Conservation (phyloP, 2,329 filamentous ascomycete genomes). For the Penicillium sp. region DNA sequence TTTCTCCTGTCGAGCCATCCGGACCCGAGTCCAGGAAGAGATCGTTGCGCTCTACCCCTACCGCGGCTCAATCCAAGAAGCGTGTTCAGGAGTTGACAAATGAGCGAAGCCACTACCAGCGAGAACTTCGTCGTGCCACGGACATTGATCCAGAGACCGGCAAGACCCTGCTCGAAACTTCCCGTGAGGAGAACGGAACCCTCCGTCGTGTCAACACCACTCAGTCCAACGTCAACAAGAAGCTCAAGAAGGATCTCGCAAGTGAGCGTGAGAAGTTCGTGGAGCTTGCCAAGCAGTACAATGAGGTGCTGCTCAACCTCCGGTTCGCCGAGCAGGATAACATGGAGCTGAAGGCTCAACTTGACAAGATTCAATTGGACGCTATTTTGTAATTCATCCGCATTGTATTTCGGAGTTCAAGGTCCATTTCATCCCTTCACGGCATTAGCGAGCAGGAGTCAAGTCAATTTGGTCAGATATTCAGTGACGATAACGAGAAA, state of each 20-base stretch:
- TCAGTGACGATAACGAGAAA: neutral
- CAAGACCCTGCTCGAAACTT: slow-evolving; percentile 22
- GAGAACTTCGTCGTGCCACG: slow-evolving; percentile 25
- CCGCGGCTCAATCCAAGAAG: neutral
- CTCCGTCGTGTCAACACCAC: neutral
- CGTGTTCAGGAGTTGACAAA: slow-evolving; percentile 19
- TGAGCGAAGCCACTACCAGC: slow-evolving; percentile 33
- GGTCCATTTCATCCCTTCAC: neutral
- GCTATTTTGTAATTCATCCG: neutral
- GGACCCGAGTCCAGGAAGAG: too few relatives aligned
- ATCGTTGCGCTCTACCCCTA: neutral
- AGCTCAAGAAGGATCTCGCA: neutral
- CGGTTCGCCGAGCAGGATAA: neutral
- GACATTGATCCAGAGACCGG: slow-evolving; percentile 29
- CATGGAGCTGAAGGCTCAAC: neutral
- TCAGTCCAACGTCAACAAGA: neutral
- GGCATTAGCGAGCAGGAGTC: neutral
- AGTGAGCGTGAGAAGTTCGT: neutral
- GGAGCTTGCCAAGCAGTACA: neutral
- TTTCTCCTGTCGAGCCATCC: neutral
- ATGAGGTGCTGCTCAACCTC: neutral
- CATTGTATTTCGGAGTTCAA: neutral
- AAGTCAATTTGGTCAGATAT: neutral
- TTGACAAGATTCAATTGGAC: neutral
- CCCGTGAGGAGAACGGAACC: slow-evolving; percentile 13